These are phyloP conservation scores for Amanita jacksonii DNA, from an alignment of 768 basidiomycete genomes.

Conservation along the genomic window DNA sequence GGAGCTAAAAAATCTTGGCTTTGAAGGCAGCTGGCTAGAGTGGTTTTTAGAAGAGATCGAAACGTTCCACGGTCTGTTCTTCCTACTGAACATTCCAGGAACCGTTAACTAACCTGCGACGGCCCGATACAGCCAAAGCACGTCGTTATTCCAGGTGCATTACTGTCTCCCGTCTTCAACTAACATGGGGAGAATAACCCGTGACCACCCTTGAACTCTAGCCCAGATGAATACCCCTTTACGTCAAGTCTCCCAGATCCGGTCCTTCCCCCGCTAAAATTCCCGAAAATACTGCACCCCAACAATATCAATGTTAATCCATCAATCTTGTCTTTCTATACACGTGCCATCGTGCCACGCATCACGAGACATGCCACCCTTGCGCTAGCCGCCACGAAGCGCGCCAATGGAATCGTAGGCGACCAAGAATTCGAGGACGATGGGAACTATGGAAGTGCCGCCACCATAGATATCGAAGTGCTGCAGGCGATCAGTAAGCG, in stretches of 20 bases:
- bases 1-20: slow-evolving; percentile 65
- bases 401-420: slow-evolving; percentile 54
- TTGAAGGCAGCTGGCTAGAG: slow-evolving; percentile 86
- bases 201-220: slow-evolving; percentile 20
- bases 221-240: slow-evolving; percentile 98
- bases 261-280: slow-evolving; percentile 61
- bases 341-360: slow-evolving; percentile 76
- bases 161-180: too few species aligned
- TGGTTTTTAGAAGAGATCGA: slow-evolving; percentile 98
- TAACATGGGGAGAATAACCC: neutral
- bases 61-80: slow-evolving; percentile 79
- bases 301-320: slow-evolving; percentile 82
- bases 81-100: too few species aligned
- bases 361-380: slow-evolving; percentile 72
- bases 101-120: neutral
- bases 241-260: slow-evolving; percentile 72
- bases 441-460: slow-evolving; percentile 95
- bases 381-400: slow-evolving; percentile 53
- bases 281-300: slow-evolving; percentile 71
- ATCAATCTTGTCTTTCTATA: slow-evolving; percentile 86
- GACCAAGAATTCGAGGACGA: slow-evolving; percentile 80
- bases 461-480: slow-evolving; percentile 90
- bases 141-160: slow-evolving; percentile 84
- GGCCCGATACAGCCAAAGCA: slow-evolving; percentile 63
- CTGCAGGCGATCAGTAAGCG: slow-evolving; percentile 98